phyloP scores from a whole-genome alignment of 176 grass and related monocot genomes.

The Oryza glaberrima region DNA sequence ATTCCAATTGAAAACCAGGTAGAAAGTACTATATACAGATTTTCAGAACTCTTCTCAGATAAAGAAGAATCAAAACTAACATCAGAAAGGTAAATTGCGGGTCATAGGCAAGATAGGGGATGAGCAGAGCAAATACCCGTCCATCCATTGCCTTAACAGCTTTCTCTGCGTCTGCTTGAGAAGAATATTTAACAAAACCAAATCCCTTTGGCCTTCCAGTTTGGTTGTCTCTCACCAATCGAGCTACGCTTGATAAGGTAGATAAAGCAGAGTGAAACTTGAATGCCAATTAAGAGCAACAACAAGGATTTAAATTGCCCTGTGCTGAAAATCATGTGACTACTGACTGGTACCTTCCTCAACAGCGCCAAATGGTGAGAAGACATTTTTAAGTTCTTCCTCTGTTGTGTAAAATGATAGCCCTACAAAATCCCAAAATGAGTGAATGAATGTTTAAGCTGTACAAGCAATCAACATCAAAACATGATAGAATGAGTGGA shows the following conservation, averaged over 20 bases:
- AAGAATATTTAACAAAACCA: slow-evolving; percentile 64
- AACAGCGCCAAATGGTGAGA: slow-evolving; percentile 52
- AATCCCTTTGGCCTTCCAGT: slow-evolving; percentile 60
- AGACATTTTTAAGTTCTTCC: slow-evolving; percentile 50
- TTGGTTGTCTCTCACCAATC: slow-evolving; percentile 45
- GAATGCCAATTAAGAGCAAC: neutral
- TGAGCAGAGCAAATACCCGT: slow-evolving; percentile 44
- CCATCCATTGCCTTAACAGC: slow-evolving; percentile 62
- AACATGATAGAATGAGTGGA: neutral
- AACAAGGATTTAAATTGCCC: neutral
- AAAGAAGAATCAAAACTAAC: neutral
- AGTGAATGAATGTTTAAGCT: neutral
- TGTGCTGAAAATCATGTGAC: slow-evolving; percentile 13
- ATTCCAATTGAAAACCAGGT: neutral
- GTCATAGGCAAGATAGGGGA: neutral
- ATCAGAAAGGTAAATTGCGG: neutral
- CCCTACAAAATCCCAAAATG: slow-evolving; percentile 35
- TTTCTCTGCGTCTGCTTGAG: slow-evolving; percentile 48
- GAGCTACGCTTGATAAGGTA: slow-evolving; percentile 32
- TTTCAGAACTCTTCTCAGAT: neutral
- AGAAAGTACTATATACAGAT: neutral
- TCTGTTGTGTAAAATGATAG: slow-evolving; percentile 66
- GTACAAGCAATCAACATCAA: neutral
- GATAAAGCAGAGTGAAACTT: neutral
- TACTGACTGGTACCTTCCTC: slow-evolving; percentile 45